Evolutionary conservation across 495 filamentous ascomycete species (phyloP).

Genomic region (Cercophora newfieldiana): DNA sequence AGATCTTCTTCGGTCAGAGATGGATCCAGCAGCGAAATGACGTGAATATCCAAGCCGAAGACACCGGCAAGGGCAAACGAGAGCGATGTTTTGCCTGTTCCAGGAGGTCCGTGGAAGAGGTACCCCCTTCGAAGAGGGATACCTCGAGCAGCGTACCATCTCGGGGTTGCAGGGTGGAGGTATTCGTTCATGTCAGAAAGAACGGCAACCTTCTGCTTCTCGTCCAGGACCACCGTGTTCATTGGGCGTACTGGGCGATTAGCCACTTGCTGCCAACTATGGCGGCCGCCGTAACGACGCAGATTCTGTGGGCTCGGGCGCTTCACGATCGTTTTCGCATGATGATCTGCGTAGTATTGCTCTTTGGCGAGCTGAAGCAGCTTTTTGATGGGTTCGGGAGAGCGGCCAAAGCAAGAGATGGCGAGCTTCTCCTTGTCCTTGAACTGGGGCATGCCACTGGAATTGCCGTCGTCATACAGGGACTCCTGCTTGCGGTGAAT

Average conservation of each 20-base stretch:
- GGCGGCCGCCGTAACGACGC: conserved; percentile 38
- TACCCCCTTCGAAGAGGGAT: conserved; percentile 92
- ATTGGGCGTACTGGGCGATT: conserved; percentile 73
- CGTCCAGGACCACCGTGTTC: conserved; percentile 80
- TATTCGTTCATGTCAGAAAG: conserved; percentile 87
- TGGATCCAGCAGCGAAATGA: conserved; percentile 62
- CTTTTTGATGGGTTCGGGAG: conserved; percentile 59
- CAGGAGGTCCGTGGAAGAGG: conserved; percentile 74
- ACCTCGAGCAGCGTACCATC: conserved; percentile 80
- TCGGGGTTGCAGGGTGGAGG: conserved; percentile 66
- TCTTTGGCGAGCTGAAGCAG: conserved; percentile 58
- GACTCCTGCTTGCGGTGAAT: conserved; percentile 42
- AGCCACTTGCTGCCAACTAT: conserved; percentile 65
- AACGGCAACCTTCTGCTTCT: conserved; percentile 67
- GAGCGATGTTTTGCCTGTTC: conserved; percentile 63
- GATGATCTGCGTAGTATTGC: conserved; percentile 47
- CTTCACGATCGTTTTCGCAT: conserved; percentile 52
- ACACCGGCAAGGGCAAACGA: conserved; percentile 68
- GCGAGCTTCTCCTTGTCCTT: conserved; percentile 43
- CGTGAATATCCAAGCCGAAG: conserved; percentile 68
- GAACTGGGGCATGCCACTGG: conserved; percentile 29
- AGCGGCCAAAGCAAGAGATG: conserved; percentile 46
- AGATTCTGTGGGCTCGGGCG: conserved; percentile 41
- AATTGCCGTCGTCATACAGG: conserved; percentile 28
- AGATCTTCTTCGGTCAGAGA: conserved; percentile 70